Percentiles rank a stretch among this genome's conserved stretches.
phyloP scores from a whole-genome alignment of 192 early-diverging fungal genomes.

The Coemansia erecta region DNA sequence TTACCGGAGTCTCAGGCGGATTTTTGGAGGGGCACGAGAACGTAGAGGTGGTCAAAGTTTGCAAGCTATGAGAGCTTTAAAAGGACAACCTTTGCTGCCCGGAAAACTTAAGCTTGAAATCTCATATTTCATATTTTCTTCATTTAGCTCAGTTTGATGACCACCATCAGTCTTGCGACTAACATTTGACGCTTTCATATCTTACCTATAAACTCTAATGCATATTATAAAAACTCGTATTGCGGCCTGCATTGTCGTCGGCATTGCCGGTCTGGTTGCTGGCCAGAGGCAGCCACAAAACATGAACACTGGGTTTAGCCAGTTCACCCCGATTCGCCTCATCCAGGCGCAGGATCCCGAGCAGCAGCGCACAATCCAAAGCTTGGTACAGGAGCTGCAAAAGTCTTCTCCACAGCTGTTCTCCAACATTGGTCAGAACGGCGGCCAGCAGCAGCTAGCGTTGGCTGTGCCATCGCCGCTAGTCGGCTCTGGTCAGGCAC shows the following conservation, averaged over 20 bases:
- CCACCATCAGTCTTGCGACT: too few relatives aligned
- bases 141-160: too few relatives aligned
- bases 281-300: conserved; percentile 7
- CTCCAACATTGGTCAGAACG: conserved; percentile 22
- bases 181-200: background rate
- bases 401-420: conserved; percentile 39
- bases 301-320: conserved; percentile 4
- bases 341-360: conserved; percentile 44
- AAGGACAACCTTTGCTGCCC: too few relatives aligned
- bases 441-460: conserved; percentile 36
- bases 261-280: background rate
- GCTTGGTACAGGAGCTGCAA: conserved; percentile 43
- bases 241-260: background rate
- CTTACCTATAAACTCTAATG: background rate
- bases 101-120: too few relatives aligned
- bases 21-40: too few relatives aligned
- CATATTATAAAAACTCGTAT: background rate
- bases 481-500: background rate
- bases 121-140: too few relatives aligned
- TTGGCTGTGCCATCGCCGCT: conserved; percentile 26
- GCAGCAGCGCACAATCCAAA: conserved; percentile 45
- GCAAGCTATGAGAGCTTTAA: too few relatives aligned
- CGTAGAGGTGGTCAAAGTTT: too few relatives aligned
- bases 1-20: background rate
- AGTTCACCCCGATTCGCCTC: conserved; percentile 42